These are phyloP conservation scores for Kwoniella shivajii DNA, from an alignment of 1,284 basidiomycete species.

Conservation along the genomic window DNA sequence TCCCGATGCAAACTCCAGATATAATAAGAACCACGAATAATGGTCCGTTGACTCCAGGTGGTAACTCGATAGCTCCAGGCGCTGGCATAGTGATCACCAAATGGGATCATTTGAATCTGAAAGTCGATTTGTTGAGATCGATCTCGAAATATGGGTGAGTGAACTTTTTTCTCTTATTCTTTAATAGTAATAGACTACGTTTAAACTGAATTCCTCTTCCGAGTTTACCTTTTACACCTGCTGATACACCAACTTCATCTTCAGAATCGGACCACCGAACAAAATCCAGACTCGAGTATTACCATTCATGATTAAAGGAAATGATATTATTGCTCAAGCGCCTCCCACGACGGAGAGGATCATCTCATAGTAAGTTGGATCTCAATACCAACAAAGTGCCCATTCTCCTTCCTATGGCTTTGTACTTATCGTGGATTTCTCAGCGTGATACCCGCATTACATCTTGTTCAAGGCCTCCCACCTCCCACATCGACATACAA, in stretches of 20 bases:
- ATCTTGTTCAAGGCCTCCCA: constrained; percentile 67
- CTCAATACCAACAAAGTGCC: no score
- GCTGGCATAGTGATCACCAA: constrained; percentile 85
- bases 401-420: neutral
- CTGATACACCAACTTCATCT: neutral
- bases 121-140: constrained; percentile 82
- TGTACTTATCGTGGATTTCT: constrained; percentile 18
- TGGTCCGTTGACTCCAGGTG: constrained; percentile 16
- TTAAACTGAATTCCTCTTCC: neutral
- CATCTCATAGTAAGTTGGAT: constrained; percentile 78
- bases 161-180: neutral
- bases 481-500: constrained; percentile 63
- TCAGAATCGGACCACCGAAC: constrained; percentile 91
- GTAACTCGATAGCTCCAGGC: constrained; percentile 62
- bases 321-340: constrained; percentile 97
- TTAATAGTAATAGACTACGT: neutral
- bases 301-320: constrained; percentile 85
- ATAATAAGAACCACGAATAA: constrained; percentile 1
- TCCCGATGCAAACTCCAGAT: neutral
- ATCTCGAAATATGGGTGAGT: constrained; percentile 90
- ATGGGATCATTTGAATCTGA: constrained; percentile 90
- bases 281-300: constrained; percentile 97
- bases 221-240: no score
- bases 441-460: constrained; percentile 83
- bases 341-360: constrained; percentile 98